Conservation (phyloP, 164 flowering plant species). For the Sedum album region DNA sequence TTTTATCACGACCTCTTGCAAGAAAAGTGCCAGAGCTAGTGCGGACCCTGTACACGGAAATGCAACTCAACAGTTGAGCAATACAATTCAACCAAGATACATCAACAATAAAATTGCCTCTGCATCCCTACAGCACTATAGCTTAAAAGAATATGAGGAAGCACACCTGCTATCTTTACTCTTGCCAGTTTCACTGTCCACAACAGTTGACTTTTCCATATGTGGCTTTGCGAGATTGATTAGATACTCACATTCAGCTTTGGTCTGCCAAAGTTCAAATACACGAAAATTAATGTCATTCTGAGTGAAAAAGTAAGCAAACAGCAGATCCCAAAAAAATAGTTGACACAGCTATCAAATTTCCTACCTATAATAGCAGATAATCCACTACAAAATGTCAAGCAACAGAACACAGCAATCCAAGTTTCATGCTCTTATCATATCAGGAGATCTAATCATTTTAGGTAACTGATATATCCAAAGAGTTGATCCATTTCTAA, state of each 20-base stretch:
- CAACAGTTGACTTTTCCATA: slow-evolving; percentile 82
- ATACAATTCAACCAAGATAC: not conserved
- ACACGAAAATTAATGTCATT: not conserved
- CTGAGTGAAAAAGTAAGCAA: not conserved
- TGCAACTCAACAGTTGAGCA: not conserved
- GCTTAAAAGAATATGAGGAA: not conserved
- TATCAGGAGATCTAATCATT: no score
- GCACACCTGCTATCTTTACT: slow-evolving; percentile 83
- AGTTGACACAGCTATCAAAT: not conserved
- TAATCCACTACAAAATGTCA: not conserved
- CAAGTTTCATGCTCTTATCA: not conserved
- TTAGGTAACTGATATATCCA: no score
- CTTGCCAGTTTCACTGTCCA: slow-evolving; percentile 75
- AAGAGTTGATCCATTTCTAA: not conserved
- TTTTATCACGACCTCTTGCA: slow-evolving; percentile 55
- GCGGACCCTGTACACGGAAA: slow-evolving; percentile 27
- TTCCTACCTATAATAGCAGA: not conserved
- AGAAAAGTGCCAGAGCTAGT: slow-evolving; percentile 48
- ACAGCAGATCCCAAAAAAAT: not conserved
- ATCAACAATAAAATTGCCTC: not conserved
- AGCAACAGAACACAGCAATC: no score
- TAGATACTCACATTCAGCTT: slow-evolving; percentile 37
- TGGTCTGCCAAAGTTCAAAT: slow-evolving; percentile 36
- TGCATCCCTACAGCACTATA: not conserved
- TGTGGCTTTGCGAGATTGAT: slow-evolving; percentile 27